Percentiles rank a stretch among this genome's conserved stretches.
Conservation (phyloP, 257 asterid genomes). For the Handroanthus guayacan region DNA sequence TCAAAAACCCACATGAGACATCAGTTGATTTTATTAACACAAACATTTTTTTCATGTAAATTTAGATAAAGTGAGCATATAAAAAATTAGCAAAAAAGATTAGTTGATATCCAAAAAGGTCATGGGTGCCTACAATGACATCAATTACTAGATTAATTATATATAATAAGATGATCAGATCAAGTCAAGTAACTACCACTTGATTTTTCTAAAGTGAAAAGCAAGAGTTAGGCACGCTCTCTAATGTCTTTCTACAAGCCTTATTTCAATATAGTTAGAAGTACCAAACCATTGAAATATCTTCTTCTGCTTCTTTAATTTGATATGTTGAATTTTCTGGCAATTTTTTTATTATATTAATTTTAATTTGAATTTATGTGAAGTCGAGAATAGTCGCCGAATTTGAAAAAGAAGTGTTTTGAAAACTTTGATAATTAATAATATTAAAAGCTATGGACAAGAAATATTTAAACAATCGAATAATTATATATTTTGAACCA, state of each 20-base stretch:
- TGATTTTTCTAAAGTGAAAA: slow-evolving; percentile 16
- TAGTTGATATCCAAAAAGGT: background rate
- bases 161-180: background rate
- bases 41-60: too few relatives aligned
- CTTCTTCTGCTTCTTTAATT: slow-evolving; percentile 24
- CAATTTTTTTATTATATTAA: background rate
- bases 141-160: background rate
- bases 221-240: slow-evolving; percentile 28
- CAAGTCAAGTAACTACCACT: slow-evolving; percentile 39
- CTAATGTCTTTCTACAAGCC: slow-evolving; percentile 12
- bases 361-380: background rate
- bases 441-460: slow-evolving; percentile 22
- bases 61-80: too few relatives aligned
- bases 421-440: slow-evolving; percentile 24
- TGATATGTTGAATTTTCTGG: slow-evolving; percentile 33
- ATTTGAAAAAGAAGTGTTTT: slow-evolving; percentile 30
- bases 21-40: too few relatives aligned
- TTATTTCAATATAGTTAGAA: slow-evolving; percentile 27
- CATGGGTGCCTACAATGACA: background rate
- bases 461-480: slow-evolving; percentile 8
- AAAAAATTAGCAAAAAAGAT: too few relatives aligned
- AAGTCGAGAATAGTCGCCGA: slow-evolving; percentile 50
- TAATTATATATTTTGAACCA: slow-evolving; percentile 20
- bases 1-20: too few relatives aligned
- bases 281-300: slow-evolving; percentile 28